phyloP scores from a whole-genome alignment of 2,329 filamentous ascomycete species.

The Emericellopsis atlantica region DNA sequence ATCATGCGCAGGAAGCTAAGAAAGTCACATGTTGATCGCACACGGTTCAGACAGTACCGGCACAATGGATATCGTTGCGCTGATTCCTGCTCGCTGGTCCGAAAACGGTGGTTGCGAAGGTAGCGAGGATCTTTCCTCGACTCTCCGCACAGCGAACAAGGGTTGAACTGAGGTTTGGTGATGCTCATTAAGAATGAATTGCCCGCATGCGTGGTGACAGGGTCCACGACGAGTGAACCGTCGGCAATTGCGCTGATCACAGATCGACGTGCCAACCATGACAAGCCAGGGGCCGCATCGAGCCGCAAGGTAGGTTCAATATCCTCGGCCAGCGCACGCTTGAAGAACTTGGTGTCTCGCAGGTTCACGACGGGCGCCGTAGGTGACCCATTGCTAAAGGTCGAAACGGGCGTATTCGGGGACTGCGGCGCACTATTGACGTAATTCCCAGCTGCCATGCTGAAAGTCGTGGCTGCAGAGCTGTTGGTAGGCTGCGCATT shows the following conservation, averaged over 20 bases:
- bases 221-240: slow-evolving; percentile 80
- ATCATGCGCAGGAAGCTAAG: slow-evolving; percentile 84
- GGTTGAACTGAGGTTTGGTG: slow-evolving; percentile 42
- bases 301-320: slow-evolving; percentile 88
- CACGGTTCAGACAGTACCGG: slow-evolving; percentile 69
- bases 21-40: slow-evolving; percentile 85
- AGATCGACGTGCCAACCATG: slow-evolving; percentile 81
- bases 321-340: slow-evolving; percentile 76
- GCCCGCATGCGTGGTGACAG: slow-evolving; percentile 43
- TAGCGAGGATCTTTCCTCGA: slow-evolving; percentile 57
- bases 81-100: slow-evolving; percentile 73
- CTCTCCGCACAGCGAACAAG: slow-evolving; percentile 87
- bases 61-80: slow-evolving; percentile 86
- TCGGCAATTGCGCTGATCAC: slow-evolving; percentile 76
- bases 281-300: slow-evolving; percentile 80
- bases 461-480: slow-evolving; percentile 39
- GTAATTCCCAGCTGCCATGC: slow-evolving; percentile 4
- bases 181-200: slow-evolving; percentile 35
- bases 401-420: slow-evolving; percentile 44
- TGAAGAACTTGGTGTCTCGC: slow-evolving; percentile 91
- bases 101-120: slow-evolving; percentile 74
- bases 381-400: slow-evolving; percentile 28
- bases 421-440: slow-evolving; percentile 38
- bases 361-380: slow-evolving; percentile 42
- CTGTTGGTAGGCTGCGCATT: slow-evolving; percentile 40